Evolutionary conservation across 2,329 filamentous ascomycete species (phyloP).

Genomic region (Uncinocarpus reesii): DNA sequence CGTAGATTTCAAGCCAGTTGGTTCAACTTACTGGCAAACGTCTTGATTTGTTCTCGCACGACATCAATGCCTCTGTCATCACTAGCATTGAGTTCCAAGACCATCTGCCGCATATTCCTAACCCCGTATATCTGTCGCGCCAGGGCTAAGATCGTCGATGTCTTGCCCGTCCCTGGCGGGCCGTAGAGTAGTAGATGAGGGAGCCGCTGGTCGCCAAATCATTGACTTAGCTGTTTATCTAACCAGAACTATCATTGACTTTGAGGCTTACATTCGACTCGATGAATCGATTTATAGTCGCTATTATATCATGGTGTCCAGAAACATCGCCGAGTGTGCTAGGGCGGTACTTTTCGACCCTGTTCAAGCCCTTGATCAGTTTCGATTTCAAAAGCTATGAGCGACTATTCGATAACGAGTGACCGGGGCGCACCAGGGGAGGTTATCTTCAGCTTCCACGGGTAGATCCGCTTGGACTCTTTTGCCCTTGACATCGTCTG

Average conservation of each 20-base stretch:
- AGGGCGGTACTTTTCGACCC: slow-evolving; percentile 96
- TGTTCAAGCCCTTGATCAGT: slow-evolving; percentile 28
- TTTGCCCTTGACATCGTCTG: slow-evolving; percentile 71
- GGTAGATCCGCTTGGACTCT: slow-evolving; percentile 85
- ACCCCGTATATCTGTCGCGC: slow-evolving; percentile 84
- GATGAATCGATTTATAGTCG: slow-evolving; percentile 96
- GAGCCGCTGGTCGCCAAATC: slow-evolving; percentile 51
- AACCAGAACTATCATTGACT: too few species aligned
- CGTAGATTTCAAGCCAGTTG: background rate
- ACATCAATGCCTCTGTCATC: slow-evolving; percentile 97
- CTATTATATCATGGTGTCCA: slow-evolving; percentile 91
- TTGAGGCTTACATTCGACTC: slow-evolving; percentile 59
- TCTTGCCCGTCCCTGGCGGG: slow-evolving; percentile 93
- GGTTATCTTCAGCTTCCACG: slow-evolving; percentile 81
- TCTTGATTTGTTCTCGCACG: slow-evolving; percentile 98
- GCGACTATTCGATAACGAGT: too few species aligned
- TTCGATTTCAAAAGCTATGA: too few species aligned
- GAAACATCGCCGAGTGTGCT: slow-evolving; percentile 83
- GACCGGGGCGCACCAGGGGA: slow-evolving; percentile 61
- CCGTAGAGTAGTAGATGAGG: slow-evolving; percentile 95
- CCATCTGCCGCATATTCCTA: slow-evolving; percentile 95
- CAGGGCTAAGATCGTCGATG: slow-evolving; percentile 87
- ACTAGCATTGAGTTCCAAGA: slow-evolving; percentile 91
- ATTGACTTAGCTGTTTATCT: too few species aligned
- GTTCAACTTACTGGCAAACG: slow-evolving; percentile 61